Percentiles rank a stretch among this genome's conserved stretches.
phyloP scores from a whole-genome alignment of 345 rosid species.

The Raphanus sativus region DNA sequence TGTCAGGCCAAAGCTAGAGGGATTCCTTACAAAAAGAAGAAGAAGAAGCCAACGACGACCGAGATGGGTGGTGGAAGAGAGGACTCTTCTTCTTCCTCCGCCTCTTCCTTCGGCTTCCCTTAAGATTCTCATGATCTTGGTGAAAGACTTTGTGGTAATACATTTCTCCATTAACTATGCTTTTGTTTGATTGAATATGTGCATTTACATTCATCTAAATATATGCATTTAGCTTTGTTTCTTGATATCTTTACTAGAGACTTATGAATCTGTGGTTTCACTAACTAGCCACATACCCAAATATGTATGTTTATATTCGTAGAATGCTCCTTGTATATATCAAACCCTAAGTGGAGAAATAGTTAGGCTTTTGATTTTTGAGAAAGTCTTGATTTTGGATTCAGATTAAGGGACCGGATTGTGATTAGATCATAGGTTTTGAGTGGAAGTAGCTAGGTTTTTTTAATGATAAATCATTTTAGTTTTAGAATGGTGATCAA shows the following conservation, averaged over 20 bases:
- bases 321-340: background rate
- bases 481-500: background rate
- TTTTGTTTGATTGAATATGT: constrained; percentile 7
- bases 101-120: constrained; percentile 32
- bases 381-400: background rate
- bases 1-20: constrained; percentile 88
- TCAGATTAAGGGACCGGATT: background rate
- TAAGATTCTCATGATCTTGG: background rate
- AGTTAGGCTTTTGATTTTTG: background rate
- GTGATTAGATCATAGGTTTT: constrained; percentile 24
- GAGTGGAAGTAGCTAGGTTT: background rate
- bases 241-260: background rate
- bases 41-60: constrained; percentile 38
- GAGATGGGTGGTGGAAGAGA: constrained; percentile 37
- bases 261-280: background rate
- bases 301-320: background rate
- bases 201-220: background rate
- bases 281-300: background rate
- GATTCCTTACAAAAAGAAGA: constrained; percentile 80
- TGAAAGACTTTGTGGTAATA: constrained; percentile 29
- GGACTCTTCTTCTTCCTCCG: constrained; percentile 36
- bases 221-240: background rate
- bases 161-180: constrained; percentile 4
- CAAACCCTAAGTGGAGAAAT: constrained; percentile 32
- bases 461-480: background rate